Evolutionary conservation across 495 filamentous ascomycete genomes (phyloP), one percentile per base, ranked within the genome.

Genomic region (Talaromyces adpressus): DNA sequence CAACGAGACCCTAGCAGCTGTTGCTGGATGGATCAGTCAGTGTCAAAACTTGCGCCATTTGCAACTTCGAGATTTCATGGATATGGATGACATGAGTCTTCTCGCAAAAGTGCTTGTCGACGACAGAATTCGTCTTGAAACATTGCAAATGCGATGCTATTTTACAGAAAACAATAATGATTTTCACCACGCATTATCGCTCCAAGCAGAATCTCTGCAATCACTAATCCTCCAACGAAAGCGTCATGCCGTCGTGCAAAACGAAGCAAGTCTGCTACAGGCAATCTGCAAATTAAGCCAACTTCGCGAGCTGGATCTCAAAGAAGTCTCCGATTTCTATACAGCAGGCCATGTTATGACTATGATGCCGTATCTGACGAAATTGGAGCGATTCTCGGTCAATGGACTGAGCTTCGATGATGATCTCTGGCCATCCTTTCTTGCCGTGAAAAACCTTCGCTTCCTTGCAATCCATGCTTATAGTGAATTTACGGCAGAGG

Each of bases 351-450:
- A 86, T 53, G 76, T 90, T 47, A 72, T 75, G 22, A 62, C 69
- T 9, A 73, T 90, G 6, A 79, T 84, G 1, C 71, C 74, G 25
- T 74, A 70, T 14, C 72, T 88, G 30, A 72, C 75, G 0, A 66
- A 71, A 3, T 73, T 91, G 16, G 84, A 87, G 65, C 73, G 81
- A 4, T 76, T 89, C 39, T 80, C 75, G 66, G 75, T 81, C 25
- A 79, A 81, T 60, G 83, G 85, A 36, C 83, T 82, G 47, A 79
- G 77, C 11, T 74, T 86, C 30, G 75, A 81, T 0, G 81, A 88
- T 64, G 74, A 73, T 47, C 71, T 81, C 11, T 84, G 84, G 71
- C 67, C 73, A 11, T 67, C 68, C 4, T 74, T 82, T 29, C 57
- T 82, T 8, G 62, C 70, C 41, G 66, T 76, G 27, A 64, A 69